Evolutionary conservation across 2,329 filamentous ascomycete species (phyloP).

Genomic region (Phyllachora maydis): DNA sequence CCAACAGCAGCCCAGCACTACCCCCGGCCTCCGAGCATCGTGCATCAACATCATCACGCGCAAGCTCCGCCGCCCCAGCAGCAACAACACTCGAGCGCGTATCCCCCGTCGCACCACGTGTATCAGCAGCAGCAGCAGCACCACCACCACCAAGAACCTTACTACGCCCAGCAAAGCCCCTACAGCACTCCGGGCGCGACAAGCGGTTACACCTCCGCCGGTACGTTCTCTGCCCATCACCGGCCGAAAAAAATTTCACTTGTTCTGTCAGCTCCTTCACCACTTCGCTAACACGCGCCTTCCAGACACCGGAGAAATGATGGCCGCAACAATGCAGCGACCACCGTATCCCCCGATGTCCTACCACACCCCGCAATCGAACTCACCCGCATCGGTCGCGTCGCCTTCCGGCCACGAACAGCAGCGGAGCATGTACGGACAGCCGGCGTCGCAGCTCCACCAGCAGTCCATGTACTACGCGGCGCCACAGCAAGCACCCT

Average conservation of each 20-base stretch:
- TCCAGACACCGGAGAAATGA: slow-evolving; percentile 41
- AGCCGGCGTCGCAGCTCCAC: slow-evolving; percentile 58
- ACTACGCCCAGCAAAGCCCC: slow-evolving; percentile 59
- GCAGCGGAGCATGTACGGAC: slow-evolving; percentile 69
- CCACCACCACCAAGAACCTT: slow-evolving; percentile 37
- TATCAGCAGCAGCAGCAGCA: slow-evolving; percentile 48
- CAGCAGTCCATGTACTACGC: slow-evolving; percentile 64
- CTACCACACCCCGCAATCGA: slow-evolving; percentile 89
- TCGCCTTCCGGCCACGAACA: slow-evolving; percentile 80
- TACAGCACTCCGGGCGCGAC: slow-evolving; percentile 69
- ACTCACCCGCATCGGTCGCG: slow-evolving; percentile 81
- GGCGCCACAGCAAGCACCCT: slow-evolving; percentile 38
- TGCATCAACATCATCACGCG: slow-evolving; percentile 55
- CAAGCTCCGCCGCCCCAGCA: slow-evolving; percentile 40
- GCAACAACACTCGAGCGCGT: slow-evolving; percentile 41
- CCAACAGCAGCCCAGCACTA: slow-evolving; percentile 57
- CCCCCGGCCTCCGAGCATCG: slow-evolving; percentile 50
- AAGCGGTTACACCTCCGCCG: slow-evolving; percentile 71
- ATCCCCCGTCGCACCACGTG: slow-evolving; percentile 45
- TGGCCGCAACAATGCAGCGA: slow-evolving; percentile 51
- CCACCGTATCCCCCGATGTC: slow-evolving; percentile 70
- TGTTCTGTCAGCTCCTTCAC: no score
- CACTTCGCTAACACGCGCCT: background rate
- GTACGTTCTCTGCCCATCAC: slow-evolving; percentile 45
- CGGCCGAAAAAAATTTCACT: no score